A percentile compares a stretch with the other conserved stretches of the same genome.
These are phyloP conservation scores for Amauroascus verrucosus DNA, from an alignment of 2,329 filamentous ascomycete genomes.

Conservation along the genomic window DNA sequence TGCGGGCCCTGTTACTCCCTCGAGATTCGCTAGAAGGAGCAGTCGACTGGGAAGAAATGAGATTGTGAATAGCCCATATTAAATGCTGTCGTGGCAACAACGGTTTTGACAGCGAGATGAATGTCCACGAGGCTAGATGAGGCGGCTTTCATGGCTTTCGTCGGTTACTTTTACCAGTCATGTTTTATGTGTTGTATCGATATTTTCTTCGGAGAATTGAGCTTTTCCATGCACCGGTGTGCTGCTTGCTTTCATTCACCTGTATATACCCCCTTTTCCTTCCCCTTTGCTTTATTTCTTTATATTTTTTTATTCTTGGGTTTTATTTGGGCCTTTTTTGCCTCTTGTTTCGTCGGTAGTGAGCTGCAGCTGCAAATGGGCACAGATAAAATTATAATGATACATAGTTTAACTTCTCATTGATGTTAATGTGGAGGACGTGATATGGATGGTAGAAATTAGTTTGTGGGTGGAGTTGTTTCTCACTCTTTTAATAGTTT, in stretches of 20 bases:
- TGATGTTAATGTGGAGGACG: too few species aligned
- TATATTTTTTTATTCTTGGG: background rate
- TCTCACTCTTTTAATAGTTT: too few species aligned
- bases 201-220: background rate
- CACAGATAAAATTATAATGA: too few species aligned
- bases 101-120: background rate
- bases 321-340: background rate
- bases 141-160: background rate
- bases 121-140: background rate
- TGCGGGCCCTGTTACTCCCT: conserved; percentile 47
- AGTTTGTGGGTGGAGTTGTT: too few species aligned
- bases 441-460: too few species aligned
- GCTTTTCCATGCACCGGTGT: too few species aligned
- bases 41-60: conserved; percentile 49
- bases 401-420: too few species aligned
- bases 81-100: conserved; percentile 8
- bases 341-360: background rate
- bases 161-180: background rate
- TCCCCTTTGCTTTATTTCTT: background rate
- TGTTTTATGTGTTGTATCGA: background rate
- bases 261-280: conserved; percentile 2
- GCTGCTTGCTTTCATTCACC: background rate
- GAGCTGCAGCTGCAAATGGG: too few species aligned
- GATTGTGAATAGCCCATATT: conserved; percentile 66
- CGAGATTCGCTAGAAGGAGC: conserved; percentile 38